Evolutionary conservation across 1,284 basidiomycete genomes (phyloP).

Genomic region (Ustilago shanxiensis): DNA sequence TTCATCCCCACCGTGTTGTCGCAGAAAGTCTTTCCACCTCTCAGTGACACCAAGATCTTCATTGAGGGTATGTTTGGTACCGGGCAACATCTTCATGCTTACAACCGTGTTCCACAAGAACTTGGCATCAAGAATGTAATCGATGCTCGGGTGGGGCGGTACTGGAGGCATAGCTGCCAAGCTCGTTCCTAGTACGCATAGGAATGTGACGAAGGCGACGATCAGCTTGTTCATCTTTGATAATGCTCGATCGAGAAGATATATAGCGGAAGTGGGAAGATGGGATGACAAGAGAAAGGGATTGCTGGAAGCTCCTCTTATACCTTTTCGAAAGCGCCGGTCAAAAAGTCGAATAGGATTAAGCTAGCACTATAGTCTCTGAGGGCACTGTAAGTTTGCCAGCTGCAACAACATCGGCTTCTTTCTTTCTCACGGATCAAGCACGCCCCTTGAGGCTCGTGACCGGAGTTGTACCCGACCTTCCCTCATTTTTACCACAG

Average conservation of each 20-base stretch:
- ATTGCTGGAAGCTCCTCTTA: background rate
- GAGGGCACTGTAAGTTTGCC: no score
- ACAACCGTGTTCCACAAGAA: slow-evolving; percentile 22
- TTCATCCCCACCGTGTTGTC: background rate
- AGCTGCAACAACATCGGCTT: background rate
- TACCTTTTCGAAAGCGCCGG: background rate
- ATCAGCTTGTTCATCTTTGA: background rate
- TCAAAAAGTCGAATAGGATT: background rate
- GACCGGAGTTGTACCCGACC: background rate
- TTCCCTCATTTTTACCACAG: no score
- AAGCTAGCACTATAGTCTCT: no score
- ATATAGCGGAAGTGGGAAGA: background rate
- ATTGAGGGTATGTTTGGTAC: slow-evolving; percentile 19
- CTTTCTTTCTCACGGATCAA: no score
- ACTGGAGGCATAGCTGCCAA: background rate
- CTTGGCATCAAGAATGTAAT: slow-evolving; percentile 11
- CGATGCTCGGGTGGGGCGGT: slow-evolving; percentile 5
- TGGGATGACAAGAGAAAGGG: background rate
- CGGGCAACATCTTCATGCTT: slow-evolving; percentile 19
- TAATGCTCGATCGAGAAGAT: background rate
- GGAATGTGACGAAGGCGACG: background rate
- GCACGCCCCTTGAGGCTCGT: no score
- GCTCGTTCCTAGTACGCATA: background rate
- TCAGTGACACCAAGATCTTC: slow-evolving; percentile 11
- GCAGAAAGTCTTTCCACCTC: slow-evolving; percentile 20